Conservation (phyloP, 78 protist genomes). For the Dictyostelium firmibasis region DNA sequence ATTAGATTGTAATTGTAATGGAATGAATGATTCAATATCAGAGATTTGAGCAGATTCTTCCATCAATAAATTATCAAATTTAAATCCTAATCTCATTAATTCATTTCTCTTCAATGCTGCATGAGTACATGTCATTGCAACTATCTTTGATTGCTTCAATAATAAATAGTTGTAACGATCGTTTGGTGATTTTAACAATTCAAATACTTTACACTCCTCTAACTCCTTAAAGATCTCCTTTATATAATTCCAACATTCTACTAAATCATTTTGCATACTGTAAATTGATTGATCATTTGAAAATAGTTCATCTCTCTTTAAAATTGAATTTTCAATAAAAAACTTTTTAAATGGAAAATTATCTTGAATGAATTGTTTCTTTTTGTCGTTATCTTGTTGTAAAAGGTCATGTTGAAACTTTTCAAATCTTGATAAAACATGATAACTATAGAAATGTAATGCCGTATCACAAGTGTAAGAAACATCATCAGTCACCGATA, state of each 20-base stretch:
- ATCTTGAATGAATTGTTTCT: background rate
- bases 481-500: constrained; percentile 78
- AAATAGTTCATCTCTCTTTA: background rate
- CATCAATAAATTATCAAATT: constrained; percentile 96
- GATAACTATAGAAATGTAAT: constrained; percentile 83
- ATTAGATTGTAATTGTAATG: constrained; percentile 93
- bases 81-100: constrained; percentile 83
- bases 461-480: constrained; percentile 96
- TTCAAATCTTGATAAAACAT: constrained; percentile 81
- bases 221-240: constrained; percentile 86
- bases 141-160: constrained; percentile 90
- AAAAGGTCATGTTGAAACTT: constrained; percentile 1
- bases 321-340: background rate
- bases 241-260: constrained; percentile 76
- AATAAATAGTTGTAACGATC: constrained; percentile 94
- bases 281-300: background rate
- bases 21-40: constrained; percentile 98
- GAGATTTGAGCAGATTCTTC: constrained; percentile 96
- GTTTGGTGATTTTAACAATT: constrained; percentile 87
- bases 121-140: constrained; percentile 99
- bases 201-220: constrained; percentile 91
- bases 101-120: constrained; percentile 92
- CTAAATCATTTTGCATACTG: background rate
- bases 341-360: constrained; percentile 22
- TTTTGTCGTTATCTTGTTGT: too few species aligned